Base-by-base conservation (phyloP, 116 monocot species). In the Cymodocea nodosa region DNA sequence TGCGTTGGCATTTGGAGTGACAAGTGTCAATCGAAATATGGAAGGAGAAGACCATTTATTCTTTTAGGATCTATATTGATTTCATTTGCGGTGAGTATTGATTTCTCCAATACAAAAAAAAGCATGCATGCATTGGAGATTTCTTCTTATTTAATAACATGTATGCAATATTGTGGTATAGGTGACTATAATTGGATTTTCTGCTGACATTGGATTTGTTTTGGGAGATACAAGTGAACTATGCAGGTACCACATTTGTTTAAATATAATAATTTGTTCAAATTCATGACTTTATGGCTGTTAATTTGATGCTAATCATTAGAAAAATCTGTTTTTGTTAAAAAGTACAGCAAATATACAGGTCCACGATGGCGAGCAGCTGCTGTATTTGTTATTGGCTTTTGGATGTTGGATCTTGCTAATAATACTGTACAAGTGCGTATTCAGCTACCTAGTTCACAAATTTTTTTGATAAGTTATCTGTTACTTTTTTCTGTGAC, bases 1-100 rank as follows among this genome's bases (percentile, higher is more conserved):
- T 98, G 97, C 72, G 88, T 98, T 68, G 97, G 97, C 65, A 84
- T 98, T 66, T 98, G 97, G 97, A 98, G 97, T 74, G 97, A 98
- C 63, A 90, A 89, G 72, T 98, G 97, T 63, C 70, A 69, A 37
- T 91, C 84, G 55, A 98, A 91, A 76, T 84, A 84, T 77, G 97
- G 97, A 74, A 83, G 92, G 69, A 83, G 97, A 51, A 75, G 97
- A 37, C 92, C 97, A 39, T 98, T 98, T 80, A 98, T 98, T 80
- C 75, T 98, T 50, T 70, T 72, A 60, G 97, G 97, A 65, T 85
- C 85, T 55, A 30, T 88, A 13, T 80, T 98, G 87, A 98, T 98
- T 52, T 82, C 73, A 77, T 40, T 78, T 70, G 86, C 97, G 75
- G 97, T 98, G 73, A 98, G 92, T 84, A 60, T 35, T 40, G 3